A percentile compares a stretch with the other conserved stretches of the same genome.
Evolutionary conservation across 208 protist species (phyloP).

Genomic region (Crithidia fasciculata): DNA sequence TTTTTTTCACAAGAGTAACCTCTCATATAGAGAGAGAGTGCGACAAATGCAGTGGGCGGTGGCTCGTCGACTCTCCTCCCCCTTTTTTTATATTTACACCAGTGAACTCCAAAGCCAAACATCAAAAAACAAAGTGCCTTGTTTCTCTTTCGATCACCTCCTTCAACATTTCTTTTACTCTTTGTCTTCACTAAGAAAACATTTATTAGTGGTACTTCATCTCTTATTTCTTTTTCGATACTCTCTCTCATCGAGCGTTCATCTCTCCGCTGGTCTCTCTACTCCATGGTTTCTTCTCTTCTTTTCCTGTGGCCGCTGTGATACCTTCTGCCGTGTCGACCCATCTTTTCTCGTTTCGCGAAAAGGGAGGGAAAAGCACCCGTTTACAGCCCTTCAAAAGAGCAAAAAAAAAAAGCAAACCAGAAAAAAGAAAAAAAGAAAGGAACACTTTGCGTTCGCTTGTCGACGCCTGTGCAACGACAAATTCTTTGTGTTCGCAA

Average conservation of each 20-base stretch:
- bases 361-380: too few species aligned
- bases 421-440: too few species aligned
- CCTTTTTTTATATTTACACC: slow-evolving; percentile 4
- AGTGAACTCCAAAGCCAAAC: neutral
- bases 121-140: too few species aligned
- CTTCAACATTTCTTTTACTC: too few species aligned
- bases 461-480: too few species aligned
- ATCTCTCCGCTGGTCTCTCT: neutral
- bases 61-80: neutral
- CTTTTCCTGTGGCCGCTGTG: slow-evolving; percentile 8
- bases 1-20: slow-evolving; percentile 4
- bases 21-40: neutral
- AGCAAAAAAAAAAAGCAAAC: too few species aligned
- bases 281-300: neutral
- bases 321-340: too few species aligned
- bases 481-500: neutral
- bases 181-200: slow-evolving; percentile 5
- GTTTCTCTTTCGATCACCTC: too few species aligned
- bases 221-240: slow-evolving; percentile 1
- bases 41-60: too few species aligned
- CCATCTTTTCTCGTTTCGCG: too few species aligned
- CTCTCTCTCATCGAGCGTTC: neutral
- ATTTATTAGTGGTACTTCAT: slow-evolving; percentile 11
- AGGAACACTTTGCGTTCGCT: too few species aligned
- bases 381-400: too few species aligned